Evolutionary conservation across 192 early-diverging fungal species (phyloP).

Genomic region (Podila horticola): DNA sequence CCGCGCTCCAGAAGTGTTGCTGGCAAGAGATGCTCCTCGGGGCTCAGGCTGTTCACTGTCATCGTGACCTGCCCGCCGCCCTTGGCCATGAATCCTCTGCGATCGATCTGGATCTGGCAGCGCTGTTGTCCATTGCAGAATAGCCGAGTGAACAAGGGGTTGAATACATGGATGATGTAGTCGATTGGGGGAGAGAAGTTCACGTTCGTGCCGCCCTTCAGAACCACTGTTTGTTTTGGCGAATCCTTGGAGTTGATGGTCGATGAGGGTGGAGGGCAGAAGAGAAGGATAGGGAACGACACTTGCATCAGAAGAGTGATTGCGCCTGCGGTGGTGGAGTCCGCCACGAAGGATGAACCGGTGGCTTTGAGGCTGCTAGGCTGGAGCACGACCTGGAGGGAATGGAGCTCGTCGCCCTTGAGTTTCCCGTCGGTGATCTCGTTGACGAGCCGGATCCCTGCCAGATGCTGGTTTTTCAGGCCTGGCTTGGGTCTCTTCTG

Average conservation of each 20-base stretch:
- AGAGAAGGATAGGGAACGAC: conserved; percentile 47
- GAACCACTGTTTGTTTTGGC: conserved; percentile 18
- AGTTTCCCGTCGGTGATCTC: conserved; percentile 29
- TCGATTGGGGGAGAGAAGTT: conserved; percentile 21
- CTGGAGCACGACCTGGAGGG: not conserved
- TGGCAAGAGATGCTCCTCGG: conserved; percentile 1
- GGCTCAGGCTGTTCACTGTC: conserved; percentile 5
- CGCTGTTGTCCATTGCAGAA: not conserved
- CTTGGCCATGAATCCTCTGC: conserved; percentile 20
- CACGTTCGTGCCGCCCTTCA: conserved; percentile 52
- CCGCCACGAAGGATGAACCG: conserved; percentile 23
- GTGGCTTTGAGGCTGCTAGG: not conserved
- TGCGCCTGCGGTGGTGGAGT: conserved; percentile 38
- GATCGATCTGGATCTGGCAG: not conserved
- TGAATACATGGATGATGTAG: conserved; percentile 20
- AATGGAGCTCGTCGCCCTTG: conserved; percentile 22
- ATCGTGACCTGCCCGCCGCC: conserved; percentile 38
- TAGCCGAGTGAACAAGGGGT: not conserved
- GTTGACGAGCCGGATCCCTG: conserved; percentile 37
- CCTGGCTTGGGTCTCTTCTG: conserved; percentile 17
- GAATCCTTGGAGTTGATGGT: too few relatives aligned
- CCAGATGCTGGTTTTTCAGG: conserved; percentile 52
- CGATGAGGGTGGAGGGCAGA: conserved; percentile 11
- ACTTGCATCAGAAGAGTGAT: conserved; percentile 53
- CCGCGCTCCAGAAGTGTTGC: not conserved